These are phyloP conservation scores for Monilinia fructicola DNA, from an alignment of 2,329 filamentous ascomycete species.

Conservation along the genomic window DNA sequence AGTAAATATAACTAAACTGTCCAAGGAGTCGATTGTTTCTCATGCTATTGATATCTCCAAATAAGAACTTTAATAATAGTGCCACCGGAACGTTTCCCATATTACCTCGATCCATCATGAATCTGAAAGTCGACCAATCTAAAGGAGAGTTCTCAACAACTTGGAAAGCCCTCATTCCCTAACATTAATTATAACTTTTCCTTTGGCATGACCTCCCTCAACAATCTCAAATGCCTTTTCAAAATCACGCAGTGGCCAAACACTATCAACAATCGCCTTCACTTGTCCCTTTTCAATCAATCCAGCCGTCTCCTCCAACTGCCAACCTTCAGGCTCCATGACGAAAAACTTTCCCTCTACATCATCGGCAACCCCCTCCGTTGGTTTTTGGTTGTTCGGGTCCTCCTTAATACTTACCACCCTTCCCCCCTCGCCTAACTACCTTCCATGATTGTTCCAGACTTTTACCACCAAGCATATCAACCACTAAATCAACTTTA, in stretches of 20 bases:
- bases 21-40: neutral
- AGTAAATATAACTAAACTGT: neutral
- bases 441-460: conserved; percentile 4
- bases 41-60: neutral
- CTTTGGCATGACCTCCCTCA: conserved; percentile 15
- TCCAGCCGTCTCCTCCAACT: conserved; percentile 4
- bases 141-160: neutral
- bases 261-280: conserved; percentile 6
- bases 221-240: conserved; percentile 17
- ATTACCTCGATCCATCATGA: neutral
- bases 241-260: conserved; percentile 12
- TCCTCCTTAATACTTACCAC: conserved; percentile 15
- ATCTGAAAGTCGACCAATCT: too few relatives aligned
- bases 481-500: conserved; percentile 18
- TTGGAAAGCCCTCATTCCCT: neutral
- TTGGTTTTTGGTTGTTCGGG: neutral
- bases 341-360: conserved; percentile 12
- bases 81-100: neutral
- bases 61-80: neutral
- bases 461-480: conserved; percentile 3
- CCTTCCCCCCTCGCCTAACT: neutral
- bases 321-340: conserved; percentile 6
- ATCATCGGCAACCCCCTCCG: neutral
- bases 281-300: conserved; percentile 1
- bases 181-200: conserved; percentile 16